Conservation (phyloP, 192 early-diverging fungal genomes). For the Coemansia sp. region DNA sequence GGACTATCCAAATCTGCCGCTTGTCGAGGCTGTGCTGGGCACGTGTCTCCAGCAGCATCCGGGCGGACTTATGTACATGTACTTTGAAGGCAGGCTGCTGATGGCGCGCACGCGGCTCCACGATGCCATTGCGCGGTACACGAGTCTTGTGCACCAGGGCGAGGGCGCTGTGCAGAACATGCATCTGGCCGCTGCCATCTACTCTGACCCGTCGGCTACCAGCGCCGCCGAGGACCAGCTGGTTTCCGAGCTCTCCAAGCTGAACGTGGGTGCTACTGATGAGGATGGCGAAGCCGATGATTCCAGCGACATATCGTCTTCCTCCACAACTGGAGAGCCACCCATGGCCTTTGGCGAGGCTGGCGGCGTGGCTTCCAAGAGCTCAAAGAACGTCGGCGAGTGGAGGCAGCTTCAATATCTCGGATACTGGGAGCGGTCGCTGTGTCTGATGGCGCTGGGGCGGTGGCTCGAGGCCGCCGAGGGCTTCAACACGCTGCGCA, state of each 20-base stretch:
- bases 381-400: conserved; percentile 12
- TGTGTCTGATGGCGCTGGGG: conserved; percentile 63
- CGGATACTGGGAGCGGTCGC: conserved; percentile 79
- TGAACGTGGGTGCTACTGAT: conserved; percentile 55
- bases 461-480: conserved; percentile 63
- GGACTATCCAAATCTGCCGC: conserved; percentile 64
- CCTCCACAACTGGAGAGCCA: no score
- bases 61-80: conserved; percentile 71
- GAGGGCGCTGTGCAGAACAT: conserved; percentile 19
- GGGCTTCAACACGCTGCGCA: conserved; percentile 64
- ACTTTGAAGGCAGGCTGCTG: conserved; percentile 66
- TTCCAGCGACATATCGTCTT: background rate
- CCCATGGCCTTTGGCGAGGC: background rate
- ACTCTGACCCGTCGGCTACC: conserved; percentile 5
- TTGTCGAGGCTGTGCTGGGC: conserved; percentile 62
- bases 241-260: conserved; percentile 34
- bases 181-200: conserved; percentile 1
- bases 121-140: conserved; percentile 65
- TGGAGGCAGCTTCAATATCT: conserved; percentile 83
- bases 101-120: conserved; percentile 59
- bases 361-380: background rate
- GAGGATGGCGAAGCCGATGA: background rate
- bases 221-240: conserved; percentile 7
- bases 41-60: conserved; percentile 62
- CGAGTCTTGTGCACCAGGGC: conserved; percentile 21